phyloP scores from a whole-genome alignment of 805 yeast genomes.

The Metschnikowia amazonensis region DNA sequence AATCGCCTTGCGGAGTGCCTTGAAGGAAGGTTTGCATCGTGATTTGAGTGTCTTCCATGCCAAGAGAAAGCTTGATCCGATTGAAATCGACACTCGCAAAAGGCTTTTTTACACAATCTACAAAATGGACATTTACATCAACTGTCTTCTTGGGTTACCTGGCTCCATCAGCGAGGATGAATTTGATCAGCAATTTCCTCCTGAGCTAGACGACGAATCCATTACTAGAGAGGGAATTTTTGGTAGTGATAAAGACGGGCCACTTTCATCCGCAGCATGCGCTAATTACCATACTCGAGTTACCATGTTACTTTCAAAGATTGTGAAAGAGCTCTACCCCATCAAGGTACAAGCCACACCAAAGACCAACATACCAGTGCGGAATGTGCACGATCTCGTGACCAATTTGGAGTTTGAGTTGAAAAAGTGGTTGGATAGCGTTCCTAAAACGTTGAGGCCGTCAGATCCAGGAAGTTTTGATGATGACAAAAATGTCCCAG shows the following conservation, averaged over 20 bases:
- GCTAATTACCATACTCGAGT: conserved; percentile 83
- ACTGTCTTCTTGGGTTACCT: conserved; percentile 83
- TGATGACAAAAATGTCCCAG: conserved; percentile 33
- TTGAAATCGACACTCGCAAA: conserved; percentile 79
- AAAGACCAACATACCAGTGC: conserved; percentile 14
- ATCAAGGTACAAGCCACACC: conserved; percentile 42
- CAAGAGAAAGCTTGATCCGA: conserved; percentile 59
- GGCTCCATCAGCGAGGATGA: conserved; percentile 71
- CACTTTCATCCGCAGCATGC: conserved; percentile 68
- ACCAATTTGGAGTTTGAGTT: conserved; percentile 65
- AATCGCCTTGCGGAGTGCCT: conserved; percentile 75
- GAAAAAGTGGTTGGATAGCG: conserved; percentile 63
- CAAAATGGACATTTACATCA: conserved; percentile 86
- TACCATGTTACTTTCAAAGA: conserved; percentile 64
- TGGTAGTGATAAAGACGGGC: conserved; percentile 44
- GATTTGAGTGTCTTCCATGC: conserved; percentile 50
- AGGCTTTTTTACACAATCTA: conserved; percentile 85
- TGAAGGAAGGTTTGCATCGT: conserved; percentile 80
- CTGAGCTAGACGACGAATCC: conserved; percentile 82
- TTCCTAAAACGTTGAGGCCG: conserved; percentile 71
- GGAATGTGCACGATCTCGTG: conserved; percentile 44
- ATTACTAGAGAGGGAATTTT: conserved; percentile 63
- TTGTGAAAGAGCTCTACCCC: conserved; percentile 73
- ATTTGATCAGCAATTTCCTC: conserved; percentile 82
- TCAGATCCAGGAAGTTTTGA: conserved; percentile 50